Conservation (phyloP, 495 filamentous ascomycete species). For the Podospora pseudoanserina region DNA sequence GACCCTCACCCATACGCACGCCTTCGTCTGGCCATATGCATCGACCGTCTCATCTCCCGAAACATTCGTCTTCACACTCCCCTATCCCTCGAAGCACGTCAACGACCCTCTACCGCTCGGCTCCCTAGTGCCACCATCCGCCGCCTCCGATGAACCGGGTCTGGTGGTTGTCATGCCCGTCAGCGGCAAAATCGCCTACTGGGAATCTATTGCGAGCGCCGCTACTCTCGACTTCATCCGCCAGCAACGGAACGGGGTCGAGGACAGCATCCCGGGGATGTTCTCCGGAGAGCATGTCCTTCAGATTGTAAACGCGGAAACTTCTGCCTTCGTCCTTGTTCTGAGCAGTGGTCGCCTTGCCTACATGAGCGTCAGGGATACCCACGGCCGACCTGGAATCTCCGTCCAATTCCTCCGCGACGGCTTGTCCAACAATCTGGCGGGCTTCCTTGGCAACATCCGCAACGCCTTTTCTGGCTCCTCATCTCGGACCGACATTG, state of each 20-base stretch:
- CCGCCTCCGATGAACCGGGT: conserved; percentile 70
- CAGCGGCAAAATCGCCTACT: conserved; percentile 83
- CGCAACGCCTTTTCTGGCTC: conserved; percentile 65
- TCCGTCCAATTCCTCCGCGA: conserved; percentile 68
- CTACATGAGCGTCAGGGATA: conserved; percentile 77
- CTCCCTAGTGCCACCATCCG: conserved; percentile 68
- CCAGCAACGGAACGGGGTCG: conserved; percentile 72
- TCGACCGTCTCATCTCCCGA: conserved; percentile 60
- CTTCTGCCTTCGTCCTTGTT: conserved; percentile 75
- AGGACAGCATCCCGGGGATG: conserved; percentile 67
- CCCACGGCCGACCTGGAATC: conserved; percentile 79
- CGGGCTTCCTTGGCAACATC: conserved; percentile 72
- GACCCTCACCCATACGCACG: conserved; percentile 71
- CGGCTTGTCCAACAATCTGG: conserved; percentile 43
- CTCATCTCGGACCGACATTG: conserved; percentile 67
- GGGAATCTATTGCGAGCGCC: conserved; percentile 87
- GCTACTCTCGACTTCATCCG: conserved; percentile 70
- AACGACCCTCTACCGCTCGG: conserved; percentile 73
- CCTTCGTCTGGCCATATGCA: conserved; percentile 85
- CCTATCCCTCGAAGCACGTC: conserved; percentile 60
- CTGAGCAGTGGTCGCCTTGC: conserved; percentile 82
- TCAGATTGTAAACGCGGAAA: conserved; percentile 73
- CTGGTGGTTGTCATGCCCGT: conserved; percentile 78
- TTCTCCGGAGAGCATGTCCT: conserved; percentile 72
- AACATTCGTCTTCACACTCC: conserved; percentile 71